Base-by-base conservation (phyloP, 2,329 filamentous ascomycete genomes). In the Albifimbria verrucaria region DNA sequence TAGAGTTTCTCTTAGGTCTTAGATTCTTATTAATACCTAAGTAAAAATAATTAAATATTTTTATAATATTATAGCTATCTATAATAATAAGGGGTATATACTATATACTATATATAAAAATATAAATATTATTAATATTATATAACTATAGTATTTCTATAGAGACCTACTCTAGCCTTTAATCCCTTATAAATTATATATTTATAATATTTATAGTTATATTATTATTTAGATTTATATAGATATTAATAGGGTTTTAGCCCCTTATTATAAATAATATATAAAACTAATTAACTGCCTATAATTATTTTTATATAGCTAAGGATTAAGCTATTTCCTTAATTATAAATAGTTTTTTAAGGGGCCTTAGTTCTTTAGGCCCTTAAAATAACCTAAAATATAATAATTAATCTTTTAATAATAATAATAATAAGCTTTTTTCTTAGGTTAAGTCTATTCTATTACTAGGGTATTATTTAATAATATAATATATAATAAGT, bases 241-340 rank as follows among this genome's bases (percentile, higher is more conserved):
- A 43, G 15, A 18, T 43, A 10, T 43, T 32, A 32, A 32, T 32
- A 32, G 26, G 15, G 15, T 9, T 32, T 32, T 50, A 50, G 5
- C 21, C 22, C 12, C 42, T 20, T n/a, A 50, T 39, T 50, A 41
- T 41, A 50, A 41, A 18, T 18, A 41, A 42, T 10, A 50, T 50
- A 50, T 50, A 50, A 41, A 42, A n/a, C 23, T 50, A 42, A 15
- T 41, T 18, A 39, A 20, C 42, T 50, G 9, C 4, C 15, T 41
- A 12, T 5, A 41, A 41, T 3, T 18, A 42, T 4, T 18, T 41
- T 15, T n/a, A 50, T 4, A 15, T 32, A 32, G 26, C 26, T 32
- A 9, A 9, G 15, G 15, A 32, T 9, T 32, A 48, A 24, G n/a
- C 9, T 26, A 48, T 9, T 26, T 48, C 2, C 28, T 49, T 49